These are phyloP conservation scores for Spinacia oleracea DNA, from an alignment of 179 eudicot species.

Conservation along the genomic window DNA sequence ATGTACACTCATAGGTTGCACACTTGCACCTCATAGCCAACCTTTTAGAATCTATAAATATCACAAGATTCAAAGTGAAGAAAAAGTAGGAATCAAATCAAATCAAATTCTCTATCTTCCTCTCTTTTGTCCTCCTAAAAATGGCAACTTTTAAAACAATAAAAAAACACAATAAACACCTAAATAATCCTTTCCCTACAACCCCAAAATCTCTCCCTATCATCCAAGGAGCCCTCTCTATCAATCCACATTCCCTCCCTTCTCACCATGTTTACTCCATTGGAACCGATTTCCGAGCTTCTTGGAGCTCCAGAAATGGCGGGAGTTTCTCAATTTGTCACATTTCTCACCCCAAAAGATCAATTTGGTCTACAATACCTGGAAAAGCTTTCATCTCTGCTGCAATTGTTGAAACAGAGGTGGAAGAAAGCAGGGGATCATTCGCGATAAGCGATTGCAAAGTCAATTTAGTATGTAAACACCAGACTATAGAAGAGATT, in stretches of 20 bases:
- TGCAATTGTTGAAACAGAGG: conserved; percentile 74
- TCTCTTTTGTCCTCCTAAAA: neutral
- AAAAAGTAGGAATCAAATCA: conserved; percentile 1
- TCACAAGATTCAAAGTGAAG: conserved; percentile 21
- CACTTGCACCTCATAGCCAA: neutral
- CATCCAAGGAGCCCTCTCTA: conserved; percentile 52
- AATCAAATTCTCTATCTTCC: neutral
- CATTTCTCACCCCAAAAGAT: conserved; percentile 46
- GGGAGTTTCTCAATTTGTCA: conserved; percentile 70
- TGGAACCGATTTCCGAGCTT: conserved; percentile 61
- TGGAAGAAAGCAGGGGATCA: conserved; percentile 97
- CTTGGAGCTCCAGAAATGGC: conserved; percentile 63
- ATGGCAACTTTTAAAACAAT: conserved; percentile 71
- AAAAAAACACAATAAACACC: conserved; percentile 80
- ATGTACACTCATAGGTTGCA: neutral
- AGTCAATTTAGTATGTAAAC: conserved; percentile 59
- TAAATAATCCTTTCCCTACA: conserved; percentile 90
- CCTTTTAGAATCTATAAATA: conserved; percentile 24
- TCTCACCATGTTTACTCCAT: conserved; percentile 48
- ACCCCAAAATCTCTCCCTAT: conserved; percentile 62
- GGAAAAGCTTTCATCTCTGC: conserved; percentile 83
- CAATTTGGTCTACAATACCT: conserved; percentile 77
- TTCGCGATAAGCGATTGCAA: conserved; percentile 60
- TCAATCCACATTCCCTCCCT: conserved; percentile 49
- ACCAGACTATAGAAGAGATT: conserved; percentile 71